Evolutionary conservation across 805 yeast species (phyloP), one percentile per base, ranked within the genome.

Genomic region (Candida coleopterorum): DNA sequence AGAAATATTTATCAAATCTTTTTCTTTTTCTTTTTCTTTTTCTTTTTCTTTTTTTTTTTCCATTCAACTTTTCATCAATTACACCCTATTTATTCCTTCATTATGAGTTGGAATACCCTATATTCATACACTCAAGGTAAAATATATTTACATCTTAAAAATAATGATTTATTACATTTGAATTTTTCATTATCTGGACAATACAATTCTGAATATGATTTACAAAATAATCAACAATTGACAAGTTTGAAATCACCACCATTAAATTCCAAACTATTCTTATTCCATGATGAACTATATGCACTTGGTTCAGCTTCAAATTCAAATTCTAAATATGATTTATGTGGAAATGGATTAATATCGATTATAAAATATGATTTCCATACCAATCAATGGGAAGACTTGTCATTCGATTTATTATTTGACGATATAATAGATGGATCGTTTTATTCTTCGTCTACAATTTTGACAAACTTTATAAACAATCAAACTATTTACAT

Each of bases 401-500:
- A 22, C 9, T 15, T 29, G 4, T 38, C 31, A 3, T 10, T 32
- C 4, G 17, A 22, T 6, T 24, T 43, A 12, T 24, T 37, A 16
- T 32, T 49, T 39, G 34, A 39, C 26, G 38, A 34, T 16, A 37
- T 44, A n/a, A 25, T 28, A 12, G 69, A 65, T 38, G 44, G 47
- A 2, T 49, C 58, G 2, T 64, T 42, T 38, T 65, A 64, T 32
- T 45, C 50, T 8, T 56, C 53, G 6, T 52, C 79, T 2, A 54
- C 74, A 0, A 61, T 74, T 35, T 50, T 79, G 37, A 56, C 74
- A 3, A 64, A 68, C 12, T 56, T 57, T 10, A 56, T 60, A 11
- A 47, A 46, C 7, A 46, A 59, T 6, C 52, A 58, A 12, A 57
- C 68, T 2, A 47, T 78, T 0, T 79, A 73, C 48, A 64, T 78